Conservation (phyloP, 2,329 filamentous ascomycete genomes). For the Phialophora verrucosa region DNA sequence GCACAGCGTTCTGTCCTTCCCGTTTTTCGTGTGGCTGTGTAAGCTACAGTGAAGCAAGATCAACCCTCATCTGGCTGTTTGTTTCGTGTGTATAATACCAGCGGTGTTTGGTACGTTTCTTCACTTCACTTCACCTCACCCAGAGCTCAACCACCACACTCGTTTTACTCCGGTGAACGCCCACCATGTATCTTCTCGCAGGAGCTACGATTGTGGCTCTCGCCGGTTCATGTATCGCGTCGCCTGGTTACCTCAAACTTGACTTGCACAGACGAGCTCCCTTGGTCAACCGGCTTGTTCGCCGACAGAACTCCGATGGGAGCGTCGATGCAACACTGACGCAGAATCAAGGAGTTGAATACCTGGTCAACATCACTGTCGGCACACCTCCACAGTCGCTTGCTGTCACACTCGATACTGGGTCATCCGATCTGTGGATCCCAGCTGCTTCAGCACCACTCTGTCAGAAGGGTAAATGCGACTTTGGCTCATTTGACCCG, state of each 20-base stretch:
- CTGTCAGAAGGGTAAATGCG: constrained; percentile 32
- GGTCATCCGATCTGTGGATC: constrained; percentile 34
- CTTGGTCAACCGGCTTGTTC: constrained; percentile 14
- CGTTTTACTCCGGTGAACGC: neutral
- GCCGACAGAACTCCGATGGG: constrained; percentile 23
- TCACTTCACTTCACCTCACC: neutral
- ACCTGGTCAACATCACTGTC: constrained; percentile 35
- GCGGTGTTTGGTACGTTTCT: neutral
- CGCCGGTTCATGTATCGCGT: constrained; percentile 25
- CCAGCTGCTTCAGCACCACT: constrained; percentile 23
- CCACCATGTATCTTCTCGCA: constrained; percentile 14
- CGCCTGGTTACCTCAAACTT: constrained; percentile 30
- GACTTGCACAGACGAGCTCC: constrained; percentile 19
- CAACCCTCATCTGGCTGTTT: neutral
- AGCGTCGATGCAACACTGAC: constrained; percentile 20
- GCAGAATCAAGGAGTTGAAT: constrained; percentile 32
- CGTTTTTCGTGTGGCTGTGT: neutral
- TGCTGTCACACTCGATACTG: constrained; percentile 34
- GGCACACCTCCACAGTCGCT: constrained; percentile 36
- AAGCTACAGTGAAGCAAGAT: neutral
- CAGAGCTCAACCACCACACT: neutral
- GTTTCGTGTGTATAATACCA: neutral
- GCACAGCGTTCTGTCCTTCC: neutral
- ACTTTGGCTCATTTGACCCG: constrained; percentile 29
- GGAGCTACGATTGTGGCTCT: constrained; percentile 15